Percentiles rank a stretch among this genome's conserved stretches.
phyloP scores from a whole-genome alignment of 106 monocot species.

The Allium cepa region DNA sequence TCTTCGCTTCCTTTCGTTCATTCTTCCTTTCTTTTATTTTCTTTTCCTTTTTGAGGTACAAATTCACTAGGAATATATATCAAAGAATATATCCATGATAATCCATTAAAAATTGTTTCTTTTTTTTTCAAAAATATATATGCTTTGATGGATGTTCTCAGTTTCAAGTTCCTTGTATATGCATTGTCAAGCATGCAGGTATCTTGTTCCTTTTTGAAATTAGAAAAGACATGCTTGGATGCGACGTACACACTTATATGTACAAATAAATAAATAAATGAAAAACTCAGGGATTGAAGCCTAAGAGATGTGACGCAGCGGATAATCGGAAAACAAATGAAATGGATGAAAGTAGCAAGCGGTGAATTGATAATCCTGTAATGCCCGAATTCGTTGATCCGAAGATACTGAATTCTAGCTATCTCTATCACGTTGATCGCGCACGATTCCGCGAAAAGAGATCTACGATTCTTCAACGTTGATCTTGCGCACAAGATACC shows the following conservation, averaged over 20 bases:
- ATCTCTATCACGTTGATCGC: too few relatives aligned
- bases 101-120: not conserved
- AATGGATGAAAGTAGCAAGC: too few relatives aligned
- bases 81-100: slow-evolving; percentile 27
- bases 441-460: too few relatives aligned
- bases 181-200: not conserved
- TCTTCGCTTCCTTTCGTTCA: not conserved
- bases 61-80: slow-evolving; percentile 15
- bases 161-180: not conserved
- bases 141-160: not conserved
- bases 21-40: slow-evolving; percentile 6
- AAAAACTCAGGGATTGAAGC: not conserved
- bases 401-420: too few relatives aligned
- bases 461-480: too few relatives aligned
- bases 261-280: not conserved
- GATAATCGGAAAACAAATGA: too few relatives aligned
- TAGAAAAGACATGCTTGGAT: slow-evolving; percentile 1
- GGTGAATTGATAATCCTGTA: too few relatives aligned
- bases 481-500: too few relatives aligned
- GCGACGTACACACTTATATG: not conserved
- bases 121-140: not conserved
- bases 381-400: too few relatives aligned
- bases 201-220: not conserved
- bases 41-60: not conserved
- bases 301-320: not conserved